phyloP scores from a whole-genome alignment of 495 filamentous ascomycete genomes.

The Cudoniella acicularis region DNA sequence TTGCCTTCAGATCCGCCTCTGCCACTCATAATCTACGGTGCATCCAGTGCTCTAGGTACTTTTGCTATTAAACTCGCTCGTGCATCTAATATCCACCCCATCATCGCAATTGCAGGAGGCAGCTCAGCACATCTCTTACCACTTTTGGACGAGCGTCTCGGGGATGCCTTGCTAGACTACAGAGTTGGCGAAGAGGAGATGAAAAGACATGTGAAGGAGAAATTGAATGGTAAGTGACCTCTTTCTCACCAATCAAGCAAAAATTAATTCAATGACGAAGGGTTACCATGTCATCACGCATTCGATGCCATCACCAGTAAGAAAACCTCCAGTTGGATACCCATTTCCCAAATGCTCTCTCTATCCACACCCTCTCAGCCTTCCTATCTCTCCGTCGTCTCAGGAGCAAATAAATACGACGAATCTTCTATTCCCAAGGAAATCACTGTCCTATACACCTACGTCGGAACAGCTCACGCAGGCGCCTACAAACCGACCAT shows the following conservation, averaged over 20 bases:
- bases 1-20: constrained; percentile 33
- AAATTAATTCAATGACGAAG: too few species aligned
- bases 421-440: constrained; percentile 35
- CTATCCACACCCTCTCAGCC: neutral
- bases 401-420: constrained; percentile 25
- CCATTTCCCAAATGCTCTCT: constrained; percentile 42
- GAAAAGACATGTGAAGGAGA: constrained; percentile 41
- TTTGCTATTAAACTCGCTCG: constrained; percentile 64
- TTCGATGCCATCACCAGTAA: constrained; percentile 58
- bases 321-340: constrained; percentile 33
- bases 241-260: neutral
- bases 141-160: constrained; percentile 58
- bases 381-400: constrained; percentile 5
- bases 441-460: constrained; percentile 39
- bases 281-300: constrained; percentile 38
- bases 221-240: constrained; percentile 22
- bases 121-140: constrained; percentile 52
- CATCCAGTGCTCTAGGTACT: constrained; percentile 58
- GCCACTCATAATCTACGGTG: constrained; percentile 60
- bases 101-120: constrained; percentile 64
- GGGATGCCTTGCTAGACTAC: constrained; percentile 71
- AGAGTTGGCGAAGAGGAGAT: constrained; percentile 54
- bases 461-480: constrained; percentile 49
- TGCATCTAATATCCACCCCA: constrained; percentile 64
- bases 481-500: constrained; percentile 19